A percentile compares a stretch with the other conserved stretches of the same genome.
Conservation (phyloP, 768 basidiomycete genomes). For the Galerina sulciceps region DNA sequence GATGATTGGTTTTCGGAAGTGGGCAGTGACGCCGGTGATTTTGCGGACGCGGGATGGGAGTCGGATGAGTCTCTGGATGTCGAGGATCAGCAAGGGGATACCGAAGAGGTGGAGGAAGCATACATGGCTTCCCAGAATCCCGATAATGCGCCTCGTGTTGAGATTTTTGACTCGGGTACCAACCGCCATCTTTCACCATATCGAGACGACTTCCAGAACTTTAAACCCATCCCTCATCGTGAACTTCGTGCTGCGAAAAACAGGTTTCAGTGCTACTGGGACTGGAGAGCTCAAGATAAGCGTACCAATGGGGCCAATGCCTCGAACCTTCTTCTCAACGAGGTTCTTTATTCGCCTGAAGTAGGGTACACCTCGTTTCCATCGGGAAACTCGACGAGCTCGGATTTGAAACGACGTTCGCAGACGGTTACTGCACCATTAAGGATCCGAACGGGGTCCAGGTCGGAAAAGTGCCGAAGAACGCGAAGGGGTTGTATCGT, state of each 20-base stretch:
- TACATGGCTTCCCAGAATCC: too few relatives aligned
- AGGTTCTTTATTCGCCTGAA: constrained; percentile 41
- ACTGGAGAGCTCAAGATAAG: constrained; percentile 33
- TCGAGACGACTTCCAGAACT: constrained; percentile 26
- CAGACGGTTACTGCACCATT: constrained; percentile 32
- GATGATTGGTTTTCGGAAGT: constrained; percentile 21
- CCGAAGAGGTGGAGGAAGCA: neutral
- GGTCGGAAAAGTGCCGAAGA: constrained; percentile 27
- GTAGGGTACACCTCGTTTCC: constrained; percentile 43
- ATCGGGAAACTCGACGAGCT: constrained; percentile 37
- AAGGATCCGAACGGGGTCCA: constrained; percentile 15
- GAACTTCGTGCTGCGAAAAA: constrained; percentile 36
- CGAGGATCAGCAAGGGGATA: neutral
- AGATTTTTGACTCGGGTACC: constrained; percentile 34
- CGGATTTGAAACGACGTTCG: constrained; percentile 33
- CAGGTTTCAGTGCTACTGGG: constrained; percentile 33
- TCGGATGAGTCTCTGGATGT: neutral
- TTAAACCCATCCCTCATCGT: constrained; percentile 26
- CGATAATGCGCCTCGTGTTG: neutral
- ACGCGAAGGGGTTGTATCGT: constrained; percentile 25
- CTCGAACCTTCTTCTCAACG: constrained; percentile 30
- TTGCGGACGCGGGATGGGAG: constrained; percentile 1
- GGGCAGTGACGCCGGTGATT: constrained; percentile 10
- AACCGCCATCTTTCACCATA: constrained; percentile 35
- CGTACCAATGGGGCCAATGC: constrained; percentile 35